phyloP scores from a whole-genome alignment of 495 filamentous ascomycete species.

The Cercophora newfieldiana region DNA sequence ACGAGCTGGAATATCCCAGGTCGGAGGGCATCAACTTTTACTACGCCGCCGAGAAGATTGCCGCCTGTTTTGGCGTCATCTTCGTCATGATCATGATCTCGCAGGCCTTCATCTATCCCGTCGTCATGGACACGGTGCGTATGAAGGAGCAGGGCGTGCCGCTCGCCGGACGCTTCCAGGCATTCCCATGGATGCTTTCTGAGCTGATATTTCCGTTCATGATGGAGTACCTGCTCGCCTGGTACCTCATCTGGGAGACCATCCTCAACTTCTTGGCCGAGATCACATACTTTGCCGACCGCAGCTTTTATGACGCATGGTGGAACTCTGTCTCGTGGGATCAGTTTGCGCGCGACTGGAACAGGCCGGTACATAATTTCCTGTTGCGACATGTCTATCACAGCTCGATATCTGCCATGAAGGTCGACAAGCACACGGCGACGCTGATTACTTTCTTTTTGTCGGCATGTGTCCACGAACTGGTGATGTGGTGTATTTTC shows the following conservation, averaged over 20 bases:
- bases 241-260: constrained; percentile 82
- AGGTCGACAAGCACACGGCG: constrained; percentile 65
- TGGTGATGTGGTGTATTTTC: constrained; percentile 77
- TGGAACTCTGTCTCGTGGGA: constrained; percentile 64
- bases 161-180: constrained; percentile 56
- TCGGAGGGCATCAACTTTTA: constrained; percentile 66
- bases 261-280: constrained; percentile 75
- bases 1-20: constrained; percentile 75
- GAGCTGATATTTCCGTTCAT: constrained; percentile 75
- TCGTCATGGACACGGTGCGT: constrained; percentile 62
- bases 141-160: constrained; percentile 65
- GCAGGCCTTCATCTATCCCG: constrained; percentile 61
- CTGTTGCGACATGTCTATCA: constrained; percentile 75
- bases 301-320: constrained; percentile 76
- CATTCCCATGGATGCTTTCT: constrained; percentile 68
- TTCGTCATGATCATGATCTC: constrained; percentile 62
- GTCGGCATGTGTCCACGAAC: constrained; percentile 67
- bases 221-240: constrained; percentile 68
- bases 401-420: constrained; percentile 66
- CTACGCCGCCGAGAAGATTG: constrained; percentile 69
- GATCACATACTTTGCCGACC: constrained; percentile 72
- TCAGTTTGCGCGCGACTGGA: constrained; percentile 76
- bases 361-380: constrained; percentile 68
- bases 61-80: constrained; percentile 67
- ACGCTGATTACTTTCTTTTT: constrained; percentile 74